Conservation (phyloP, 495 filamentous ascomycete genomes). For the Lophiostoma macrostomum region DNA sequence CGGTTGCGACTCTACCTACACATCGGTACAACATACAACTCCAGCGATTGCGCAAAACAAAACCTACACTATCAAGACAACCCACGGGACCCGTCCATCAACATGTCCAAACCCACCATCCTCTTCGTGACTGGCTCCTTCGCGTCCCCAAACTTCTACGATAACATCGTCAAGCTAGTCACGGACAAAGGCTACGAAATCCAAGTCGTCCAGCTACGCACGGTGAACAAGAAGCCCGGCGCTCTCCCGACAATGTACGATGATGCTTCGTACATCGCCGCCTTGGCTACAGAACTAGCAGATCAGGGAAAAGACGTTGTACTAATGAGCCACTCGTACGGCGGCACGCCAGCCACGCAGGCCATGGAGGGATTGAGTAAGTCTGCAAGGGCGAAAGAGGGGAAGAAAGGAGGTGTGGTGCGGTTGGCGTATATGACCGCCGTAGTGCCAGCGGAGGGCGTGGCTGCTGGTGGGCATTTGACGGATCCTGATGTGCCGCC, state of each 20-base stretch:
- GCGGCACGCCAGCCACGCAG: conserved; percentile 9
- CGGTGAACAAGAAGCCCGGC: conserved; percentile 14
- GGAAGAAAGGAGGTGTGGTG: conserved; percentile 25
- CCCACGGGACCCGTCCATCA: too few relatives aligned
- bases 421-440: conserved; percentile 23
- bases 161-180: conserved; percentile 33
- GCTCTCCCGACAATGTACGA: conserved; percentile 20
- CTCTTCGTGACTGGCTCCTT: conserved; percentile 47
- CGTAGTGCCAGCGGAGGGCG: conserved; percentile 10
- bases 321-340: conserved; percentile 25
- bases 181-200: conserved; percentile 30
- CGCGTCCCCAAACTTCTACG: conserved; percentile 35
- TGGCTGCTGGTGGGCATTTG: neutral
- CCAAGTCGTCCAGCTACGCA: conserved; percentile 18
- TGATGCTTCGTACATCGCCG: conserved; percentile 19
- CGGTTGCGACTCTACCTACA: too few relatives aligned
- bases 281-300: conserved; percentile 8
- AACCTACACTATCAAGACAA: too few relatives aligned
- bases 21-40: too few relatives aligned
- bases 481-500: conserved; percentile 8
- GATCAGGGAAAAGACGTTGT: conserved; percentile 27
- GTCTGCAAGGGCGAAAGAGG: conserved; percentile 8
- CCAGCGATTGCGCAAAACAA: too few relatives aligned
- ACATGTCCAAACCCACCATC: conserved; percentile 38
- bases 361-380: conserved; percentile 21